These are phyloP conservation scores for Hypoxylon sp. DNA, from an alignment of 2,329 filamentous ascomycete species.

Conservation along the genomic window DNA sequence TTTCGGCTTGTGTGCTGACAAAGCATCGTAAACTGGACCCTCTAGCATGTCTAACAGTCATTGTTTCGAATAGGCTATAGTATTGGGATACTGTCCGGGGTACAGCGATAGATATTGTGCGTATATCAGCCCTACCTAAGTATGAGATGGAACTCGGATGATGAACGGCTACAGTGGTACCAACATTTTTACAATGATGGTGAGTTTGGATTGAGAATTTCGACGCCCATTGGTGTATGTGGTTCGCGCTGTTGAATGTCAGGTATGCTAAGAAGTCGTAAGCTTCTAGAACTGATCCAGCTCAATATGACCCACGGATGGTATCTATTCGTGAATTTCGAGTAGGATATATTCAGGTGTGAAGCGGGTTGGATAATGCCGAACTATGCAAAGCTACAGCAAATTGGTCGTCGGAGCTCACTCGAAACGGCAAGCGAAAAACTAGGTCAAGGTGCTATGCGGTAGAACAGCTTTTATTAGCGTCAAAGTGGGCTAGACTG, in stretches of 20 bases:
- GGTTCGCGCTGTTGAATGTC: slow-evolving; percentile 12
- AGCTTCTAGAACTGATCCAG: slow-evolving; percentile 18
- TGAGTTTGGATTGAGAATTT: slow-evolving; percentile 13
- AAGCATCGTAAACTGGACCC: not conserved
- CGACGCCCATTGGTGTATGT: slow-evolving; percentile 14
- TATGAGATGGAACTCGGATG: slow-evolving; percentile 19
- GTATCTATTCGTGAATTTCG: slow-evolving; percentile 21
- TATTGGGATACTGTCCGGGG: no score
- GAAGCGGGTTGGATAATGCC: slow-evolving; percentile 34
- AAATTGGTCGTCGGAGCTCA: slow-evolving; percentile 29
- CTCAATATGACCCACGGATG: slow-evolving; percentile 19
- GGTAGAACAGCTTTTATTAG: slow-evolving; percentile 45
- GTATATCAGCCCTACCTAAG: slow-evolving; percentile 13
- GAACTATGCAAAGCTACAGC: slow-evolving; percentile 33
- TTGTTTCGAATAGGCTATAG: slow-evolving; percentile 2
- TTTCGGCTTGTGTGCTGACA: not conserved
- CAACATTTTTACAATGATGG: slow-evolving; percentile 19
- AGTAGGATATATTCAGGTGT: slow-evolving; percentile 15
- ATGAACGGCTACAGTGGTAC: not conserved
- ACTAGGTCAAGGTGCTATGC: slow-evolving; percentile 45
- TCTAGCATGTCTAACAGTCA: not conserved
- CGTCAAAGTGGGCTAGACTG: slow-evolving; percentile 37
- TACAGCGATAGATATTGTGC: not conserved
- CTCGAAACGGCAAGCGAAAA: slow-evolving; percentile 35
- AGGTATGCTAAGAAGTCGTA: slow-evolving; percentile 24